Base-by-base conservation (phyloP, 352 stramenopile species). In the Pythium graminicola region DNA sequence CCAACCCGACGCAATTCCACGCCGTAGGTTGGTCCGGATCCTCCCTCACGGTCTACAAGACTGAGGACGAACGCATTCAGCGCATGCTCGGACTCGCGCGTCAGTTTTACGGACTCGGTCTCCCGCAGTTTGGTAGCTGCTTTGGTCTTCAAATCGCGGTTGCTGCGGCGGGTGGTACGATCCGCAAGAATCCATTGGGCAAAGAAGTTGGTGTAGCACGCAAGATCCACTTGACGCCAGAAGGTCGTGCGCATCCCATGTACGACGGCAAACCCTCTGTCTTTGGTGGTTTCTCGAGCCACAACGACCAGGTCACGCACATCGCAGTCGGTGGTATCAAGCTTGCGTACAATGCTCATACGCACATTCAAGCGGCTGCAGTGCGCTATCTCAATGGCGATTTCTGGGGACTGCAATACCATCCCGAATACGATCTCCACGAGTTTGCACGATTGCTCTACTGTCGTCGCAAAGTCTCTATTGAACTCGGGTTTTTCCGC, bases 321-420 rank as follows among this genome's bases (percentile, higher is more conserved):
- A 70, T 87, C 29, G 46, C 57, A 17, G 41, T 71, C 0, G 79
- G 76, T 22, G 72, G 64, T 1, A 42, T 85, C 28, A 54, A 72
- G 45, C 74, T 90, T 20, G 67, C 71, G 13, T 61, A 68, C 17
- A 90, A 90, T 50, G 44, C 54, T 16, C 80, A 82, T 51, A 85
- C 75, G 1, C 64, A 62, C 6, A 74, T 85, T 48, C 77, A 90
- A 48, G 79, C 73, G 22, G 73, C 76, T 5, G 64, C 50, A 22
- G 52, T 90, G 26, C 67, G 65, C 28, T 68, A 84, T 44, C 50
- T 84, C 8, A 81, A 83, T 27, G 80, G 80, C 38, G 76, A 86
- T n/a, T 86, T 87, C 45, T 90, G 77, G 80, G 76, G 60, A 17
- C 52, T 87, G 24, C 80, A 90, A 51, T 90, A 90, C 53, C 80